Conservation (phyloP, 495 filamentous ascomycete species). For the Penicillium manginii region DNA sequence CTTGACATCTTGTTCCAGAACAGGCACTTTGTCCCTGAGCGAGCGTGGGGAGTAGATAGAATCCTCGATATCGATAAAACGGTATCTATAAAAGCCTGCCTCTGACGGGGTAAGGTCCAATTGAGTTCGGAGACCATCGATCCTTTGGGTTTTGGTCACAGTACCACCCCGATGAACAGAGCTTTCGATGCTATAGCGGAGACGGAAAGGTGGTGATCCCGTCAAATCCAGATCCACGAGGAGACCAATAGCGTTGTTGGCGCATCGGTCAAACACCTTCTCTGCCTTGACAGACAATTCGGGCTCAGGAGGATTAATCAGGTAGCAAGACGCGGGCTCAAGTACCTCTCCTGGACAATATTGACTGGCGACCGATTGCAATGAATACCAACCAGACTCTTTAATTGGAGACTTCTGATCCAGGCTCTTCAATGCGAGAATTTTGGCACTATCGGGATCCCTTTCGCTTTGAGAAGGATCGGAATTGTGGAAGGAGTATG, state of each 20-base stretch:
- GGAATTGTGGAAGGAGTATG: constrained; percentile 64
- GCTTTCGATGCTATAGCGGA: constrained; percentile 70
- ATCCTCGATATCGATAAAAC: constrained; percentile 79
- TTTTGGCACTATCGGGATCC: constrained; percentile 52
- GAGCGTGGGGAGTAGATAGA: constrained; percentile 66
- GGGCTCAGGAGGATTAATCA: constrained; percentile 90
- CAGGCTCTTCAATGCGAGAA: constrained; percentile 41
- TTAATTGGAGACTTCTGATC: constrained; percentile 58
- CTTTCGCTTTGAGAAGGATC: constrained; percentile 61
- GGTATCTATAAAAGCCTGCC: constrained; percentile 85
- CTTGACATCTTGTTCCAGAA: constrained; percentile 86
- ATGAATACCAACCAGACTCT: constrained; percentile 81
- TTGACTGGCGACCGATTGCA: constrained; percentile 75
- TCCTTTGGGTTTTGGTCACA: constrained; percentile 50
- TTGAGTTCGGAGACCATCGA: constrained; percentile 73
- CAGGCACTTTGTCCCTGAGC: constrained; percentile 56
- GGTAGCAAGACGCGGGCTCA: constrained; percentile 86
- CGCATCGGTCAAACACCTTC: constrained; percentile 90
- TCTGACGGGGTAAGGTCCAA: constrained; percentile 79
- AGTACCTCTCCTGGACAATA: constrained; percentile 85
- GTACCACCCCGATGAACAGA: constrained; percentile 49
- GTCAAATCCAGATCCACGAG: constrained; percentile 84
- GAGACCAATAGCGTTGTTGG: constrained; percentile 87
- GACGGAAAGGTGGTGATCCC: constrained; percentile 84
- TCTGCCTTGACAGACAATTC: constrained; percentile 70